Evolutionary conservation across 345 rosid genomes (phyloP).

Genomic region (Citrus medica): DNA sequence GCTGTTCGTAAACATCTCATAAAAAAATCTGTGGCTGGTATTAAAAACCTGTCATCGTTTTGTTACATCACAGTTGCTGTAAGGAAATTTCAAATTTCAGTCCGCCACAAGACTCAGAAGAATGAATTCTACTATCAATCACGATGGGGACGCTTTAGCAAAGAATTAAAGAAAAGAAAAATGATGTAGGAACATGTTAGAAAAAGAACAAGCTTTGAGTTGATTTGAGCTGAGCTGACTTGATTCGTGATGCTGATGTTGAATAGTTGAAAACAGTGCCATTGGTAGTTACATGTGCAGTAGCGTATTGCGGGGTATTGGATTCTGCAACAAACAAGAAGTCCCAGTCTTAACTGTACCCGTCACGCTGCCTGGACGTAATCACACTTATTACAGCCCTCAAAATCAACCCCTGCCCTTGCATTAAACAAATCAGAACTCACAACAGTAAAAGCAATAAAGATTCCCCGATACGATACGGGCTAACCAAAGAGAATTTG

Average conservation of each 20-base stretch:
- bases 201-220: neutral
- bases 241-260: neutral
- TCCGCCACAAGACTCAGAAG: too few species aligned
- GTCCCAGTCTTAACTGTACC: constrained; percentile 4
- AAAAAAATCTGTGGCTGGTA: too few species aligned
- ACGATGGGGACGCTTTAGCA: too few species aligned
- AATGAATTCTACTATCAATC: too few species aligned
- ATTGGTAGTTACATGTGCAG: neutral
- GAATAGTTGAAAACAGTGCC: neutral
- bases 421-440: neutral
- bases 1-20: too few species aligned
- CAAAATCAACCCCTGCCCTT: neutral
- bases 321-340: neutral
- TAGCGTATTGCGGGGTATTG: neutral
- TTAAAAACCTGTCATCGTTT: too few species aligned
- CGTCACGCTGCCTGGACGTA: constrained; percentile 7
- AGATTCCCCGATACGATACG: neutral
- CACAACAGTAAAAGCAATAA: neutral
- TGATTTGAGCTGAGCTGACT: neutral
- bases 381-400: neutral
- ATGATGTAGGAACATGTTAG: neutral
- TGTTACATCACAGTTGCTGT: too few species aligned
- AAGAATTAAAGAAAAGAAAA: too few species aligned
- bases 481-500: neutral
- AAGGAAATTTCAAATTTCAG: too few species aligned